Conservation (phyloP, 2,329 filamentous ascomycete species). For the Aureobasidium uvarum region DNA sequence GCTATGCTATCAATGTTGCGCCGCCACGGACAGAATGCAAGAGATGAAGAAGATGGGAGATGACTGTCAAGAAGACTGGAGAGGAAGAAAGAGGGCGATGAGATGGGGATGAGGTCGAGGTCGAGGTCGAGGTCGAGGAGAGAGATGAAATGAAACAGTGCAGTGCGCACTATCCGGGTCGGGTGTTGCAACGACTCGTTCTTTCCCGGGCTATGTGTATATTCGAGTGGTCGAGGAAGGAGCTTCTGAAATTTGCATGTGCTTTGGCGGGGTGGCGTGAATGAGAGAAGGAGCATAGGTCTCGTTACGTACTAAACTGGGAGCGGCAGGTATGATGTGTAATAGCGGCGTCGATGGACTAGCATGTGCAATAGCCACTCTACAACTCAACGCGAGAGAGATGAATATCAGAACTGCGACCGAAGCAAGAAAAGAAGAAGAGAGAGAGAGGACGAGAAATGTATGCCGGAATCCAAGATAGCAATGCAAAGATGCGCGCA, state of each 20-base stretch:
- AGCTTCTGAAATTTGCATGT: conserved; percentile 28
- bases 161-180: neutral
- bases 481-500: conserved; percentile 23
- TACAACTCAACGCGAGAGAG: neutral
- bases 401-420: neutral
- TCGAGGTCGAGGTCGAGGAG: neutral
- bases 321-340: conserved; percentile 26
- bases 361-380: conserved; percentile 1
- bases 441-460: conserved; percentile 3
- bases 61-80: conserved; percentile 30
- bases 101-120: neutral
- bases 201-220: conserved; percentile 22
- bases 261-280: conserved; percentile 24
- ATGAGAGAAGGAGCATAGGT: conserved; percentile 24
- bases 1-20: conserved; percentile 38
- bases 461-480: conserved; percentile 22
- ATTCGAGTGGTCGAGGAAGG: conserved; percentile 27
- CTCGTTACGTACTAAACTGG: conserved; percentile 26
- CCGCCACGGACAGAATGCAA: conserved; percentile 39
- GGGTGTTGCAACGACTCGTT: conserved; percentile 20
- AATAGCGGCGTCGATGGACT: conserved; percentile 19
- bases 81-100: conserved; percentile 27
- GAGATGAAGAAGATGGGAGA: conserved; percentile 39
- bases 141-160: neutral
- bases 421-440: neutral